phyloP scores from a whole-genome alignment of 2,329 filamentous ascomycete genomes.

The Zalaria sp. region DNA sequence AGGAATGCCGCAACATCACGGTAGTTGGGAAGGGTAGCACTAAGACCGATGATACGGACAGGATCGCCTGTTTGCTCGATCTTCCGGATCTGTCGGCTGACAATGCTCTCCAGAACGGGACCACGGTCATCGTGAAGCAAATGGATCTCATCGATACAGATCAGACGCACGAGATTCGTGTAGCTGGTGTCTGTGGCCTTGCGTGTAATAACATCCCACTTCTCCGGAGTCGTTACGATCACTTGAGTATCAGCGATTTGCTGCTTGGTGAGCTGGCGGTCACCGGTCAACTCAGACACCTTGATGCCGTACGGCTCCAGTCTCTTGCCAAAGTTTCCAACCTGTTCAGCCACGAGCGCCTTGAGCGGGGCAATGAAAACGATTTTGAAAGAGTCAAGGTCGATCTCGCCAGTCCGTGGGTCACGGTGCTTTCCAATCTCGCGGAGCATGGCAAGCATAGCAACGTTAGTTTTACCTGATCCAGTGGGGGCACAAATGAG shows the following conservation, averaged over 20 bases:
- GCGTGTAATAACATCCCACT: constrained; percentile 97
- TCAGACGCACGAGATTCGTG: constrained; percentile 86
- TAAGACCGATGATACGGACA: constrained; percentile 81
- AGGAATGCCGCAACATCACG: constrained; percentile 91
- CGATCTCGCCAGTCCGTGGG: constrained; percentile 78
- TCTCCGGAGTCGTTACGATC: constrained; percentile 96
- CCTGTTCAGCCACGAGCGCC: constrained; percentile 91
- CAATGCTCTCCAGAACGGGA: constrained; percentile 91
- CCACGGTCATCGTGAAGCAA: constrained; percentile 94
- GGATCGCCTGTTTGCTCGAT: constrained; percentile 90
- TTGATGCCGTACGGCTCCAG: constrained; percentile 82
- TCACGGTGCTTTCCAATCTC: constrained; percentile 95
- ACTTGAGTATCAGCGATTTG: constrained; percentile 97
- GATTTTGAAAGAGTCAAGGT: constrained; percentile 95
- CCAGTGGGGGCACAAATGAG: constrained; percentile 94
- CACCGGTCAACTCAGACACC: constrained; percentile 91
- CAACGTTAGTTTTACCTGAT: constrained; percentile 96
- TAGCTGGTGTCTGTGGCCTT: constrained; percentile 96
- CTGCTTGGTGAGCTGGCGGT: constrained; percentile 95
- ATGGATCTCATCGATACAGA: constrained; percentile 98
- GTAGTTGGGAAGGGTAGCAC: constrained; percentile 92
- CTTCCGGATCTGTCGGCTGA: constrained; percentile 82
- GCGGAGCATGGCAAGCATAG: constrained; percentile 89
- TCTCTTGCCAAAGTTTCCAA: constrained; percentile 89
- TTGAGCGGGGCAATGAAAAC: constrained; percentile 95